Percentiles rank a stretch among this genome's conserved stretches.
These are phyloP conservation scores for Metschnikowia hibisci DNA, from an alignment of 805 yeast species.

Conservation along the genomic window DNA sequence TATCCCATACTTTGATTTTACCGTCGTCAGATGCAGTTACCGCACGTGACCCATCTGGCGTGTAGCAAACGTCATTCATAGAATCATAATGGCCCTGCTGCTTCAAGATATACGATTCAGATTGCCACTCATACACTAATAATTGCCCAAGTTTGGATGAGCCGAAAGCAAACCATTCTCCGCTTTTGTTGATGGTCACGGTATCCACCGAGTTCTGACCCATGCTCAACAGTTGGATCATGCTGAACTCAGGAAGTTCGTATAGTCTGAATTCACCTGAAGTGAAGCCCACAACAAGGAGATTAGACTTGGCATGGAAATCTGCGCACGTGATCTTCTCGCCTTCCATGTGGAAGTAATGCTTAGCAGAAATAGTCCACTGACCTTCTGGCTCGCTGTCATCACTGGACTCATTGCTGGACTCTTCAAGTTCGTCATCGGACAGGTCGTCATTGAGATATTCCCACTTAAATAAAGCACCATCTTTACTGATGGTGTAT, in stretches of 20 bases:
- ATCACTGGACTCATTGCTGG: conserved; percentile 23
- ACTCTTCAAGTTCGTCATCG: conserved; percentile 35
- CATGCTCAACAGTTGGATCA: conserved; percentile 84
- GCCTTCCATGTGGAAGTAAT: conserved; percentile 69
- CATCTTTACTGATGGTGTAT: conserved; percentile 90
- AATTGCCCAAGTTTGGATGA: conserved; percentile 88
- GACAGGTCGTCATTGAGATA: conserved; percentile 54
- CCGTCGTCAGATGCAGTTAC: conserved; percentile 98
- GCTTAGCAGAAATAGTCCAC: conserved; percentile 81
- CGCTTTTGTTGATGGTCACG: conserved; percentile 72
- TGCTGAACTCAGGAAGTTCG: conserved; percentile 75
- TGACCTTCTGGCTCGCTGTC: conserved; percentile 3
- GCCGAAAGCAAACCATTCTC: conserved; percentile 98
- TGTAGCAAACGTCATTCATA: conserved; percentile 75
- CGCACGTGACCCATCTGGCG: conserved; percentile 90
- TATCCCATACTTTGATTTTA: conserved; percentile 94
- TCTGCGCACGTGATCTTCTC: conserved; percentile 69
- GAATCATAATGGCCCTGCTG: conserved; percentile 98
- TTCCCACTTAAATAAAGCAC: conserved; percentile 91
- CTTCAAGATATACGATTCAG: conserved; percentile 89
- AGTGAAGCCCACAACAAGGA: conserved; percentile 83
- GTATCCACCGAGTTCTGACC: conserved; percentile 87
- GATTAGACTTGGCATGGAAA: conserved; percentile 67
- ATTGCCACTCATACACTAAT: conserved; percentile 97
- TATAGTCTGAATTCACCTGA: conserved; percentile 89